A percentile compares a stretch with the other conserved stretches of the same genome.
phyloP scores from a whole-genome alignment of 1,284 basidiomycete species.

The Tetrapyrgos nigripes region DNA sequence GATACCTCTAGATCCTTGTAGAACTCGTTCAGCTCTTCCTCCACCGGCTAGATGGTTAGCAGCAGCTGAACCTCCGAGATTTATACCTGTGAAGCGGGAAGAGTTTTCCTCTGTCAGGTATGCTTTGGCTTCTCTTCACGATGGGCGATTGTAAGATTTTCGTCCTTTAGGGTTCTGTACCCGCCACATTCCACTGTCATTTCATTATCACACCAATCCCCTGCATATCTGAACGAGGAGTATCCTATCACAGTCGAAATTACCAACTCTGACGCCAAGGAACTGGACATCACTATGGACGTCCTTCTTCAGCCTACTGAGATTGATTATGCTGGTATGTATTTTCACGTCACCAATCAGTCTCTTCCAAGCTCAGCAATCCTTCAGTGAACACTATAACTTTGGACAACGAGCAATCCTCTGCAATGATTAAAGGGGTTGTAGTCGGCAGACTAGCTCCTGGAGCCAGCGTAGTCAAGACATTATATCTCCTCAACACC shows the following conservation, averaged over 20 bases:
- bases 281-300: constrained; percentile 73
- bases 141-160: constrained; percentile 4
- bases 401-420: constrained; percentile 66
- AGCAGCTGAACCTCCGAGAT: constrained; percentile 55
- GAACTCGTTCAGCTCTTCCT: constrained; percentile 37
- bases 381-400: constrained; percentile 65
- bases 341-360: background rate
- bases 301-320: constrained; percentile 82
- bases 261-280: constrained; percentile 70
- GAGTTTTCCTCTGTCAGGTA: constrained; percentile 59
- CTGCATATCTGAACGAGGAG: constrained; percentile 81
- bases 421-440: constrained; percentile 76
- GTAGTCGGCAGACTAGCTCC: constrained; percentile 66
- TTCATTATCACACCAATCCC: constrained; percentile 59
- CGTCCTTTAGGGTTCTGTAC: constrained; percentile 60
- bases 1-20: constrained; percentile 56
- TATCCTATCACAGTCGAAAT: constrained; percentile 75
- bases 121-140: constrained; percentile 28
- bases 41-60: constrained; percentile 59
- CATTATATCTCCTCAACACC: constrained; percentile 60
- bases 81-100: constrained; percentile 56
- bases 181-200: constrained; percentile 66
- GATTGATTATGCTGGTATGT: constrained; percentile 74
- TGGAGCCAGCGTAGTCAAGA: constrained; percentile 60
- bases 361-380: background rate